These are phyloP conservation scores for Daldinia grandis DNA, from an alignment of 495 filamentous ascomycete genomes.

Conservation along the genomic window DNA sequence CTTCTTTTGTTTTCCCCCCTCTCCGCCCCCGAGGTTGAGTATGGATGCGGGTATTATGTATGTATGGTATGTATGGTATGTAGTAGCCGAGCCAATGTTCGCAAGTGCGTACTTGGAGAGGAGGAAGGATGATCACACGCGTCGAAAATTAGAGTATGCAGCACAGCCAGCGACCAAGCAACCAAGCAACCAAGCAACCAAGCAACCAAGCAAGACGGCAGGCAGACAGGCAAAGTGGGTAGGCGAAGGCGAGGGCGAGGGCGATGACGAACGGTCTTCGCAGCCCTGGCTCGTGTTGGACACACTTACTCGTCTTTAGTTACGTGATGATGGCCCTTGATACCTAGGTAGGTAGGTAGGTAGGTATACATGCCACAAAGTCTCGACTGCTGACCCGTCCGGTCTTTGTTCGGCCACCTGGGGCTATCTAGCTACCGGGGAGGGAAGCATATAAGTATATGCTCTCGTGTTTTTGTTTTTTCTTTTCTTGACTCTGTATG, in stretches of 20 bases:
- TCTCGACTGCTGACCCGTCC: slow-evolving; percentile 32
- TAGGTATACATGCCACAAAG: slow-evolving; percentile 26
- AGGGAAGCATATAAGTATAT: slow-evolving; percentile 33
- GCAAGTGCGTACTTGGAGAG: neutral
- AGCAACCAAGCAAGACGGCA: too few species aligned
- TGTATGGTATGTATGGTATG: neutral
- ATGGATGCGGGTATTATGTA: too few species aligned
- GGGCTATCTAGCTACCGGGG: neutral
- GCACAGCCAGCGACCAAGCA: neutral
- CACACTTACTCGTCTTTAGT: slow-evolving; percentile 5
- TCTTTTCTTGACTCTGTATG: neutral
- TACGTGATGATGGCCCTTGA: slow-evolving; percentile 25
- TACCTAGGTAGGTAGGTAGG: too few species aligned
- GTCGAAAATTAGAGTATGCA: neutral
- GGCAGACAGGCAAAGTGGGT: neutral
- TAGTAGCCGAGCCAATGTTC: slow-evolving; percentile 23
- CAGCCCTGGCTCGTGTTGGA: slow-evolving; percentile 2
- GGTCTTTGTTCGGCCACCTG: slow-evolving; percentile 33
- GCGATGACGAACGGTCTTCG: slow-evolving; percentile 24
- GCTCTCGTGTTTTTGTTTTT: slow-evolving; percentile 22
- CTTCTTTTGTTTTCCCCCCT: neutral
- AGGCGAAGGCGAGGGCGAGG: neutral
- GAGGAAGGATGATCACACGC: slow-evolving; percentile 9
- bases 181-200: neutral
- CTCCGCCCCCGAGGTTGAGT: too few species aligned